These are phyloP conservation scores for Psilocybe mexicana DNA, from an alignment of 1,284 basidiomycete species.

Conservation along the genomic window DNA sequence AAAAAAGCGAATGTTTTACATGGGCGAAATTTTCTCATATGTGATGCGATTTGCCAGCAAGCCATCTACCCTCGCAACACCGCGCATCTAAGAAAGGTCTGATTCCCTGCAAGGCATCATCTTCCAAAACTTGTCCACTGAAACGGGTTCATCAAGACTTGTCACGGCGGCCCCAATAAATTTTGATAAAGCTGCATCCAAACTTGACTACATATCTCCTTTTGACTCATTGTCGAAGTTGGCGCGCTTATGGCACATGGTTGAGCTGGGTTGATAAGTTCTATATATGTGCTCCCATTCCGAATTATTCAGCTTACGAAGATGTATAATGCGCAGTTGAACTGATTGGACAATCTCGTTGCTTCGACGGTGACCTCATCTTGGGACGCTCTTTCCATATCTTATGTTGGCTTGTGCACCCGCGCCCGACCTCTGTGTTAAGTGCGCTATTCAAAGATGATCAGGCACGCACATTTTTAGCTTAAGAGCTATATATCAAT, in stretches of 20 bases:
- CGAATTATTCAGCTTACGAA: conserved; percentile 14
- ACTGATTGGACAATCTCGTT: conserved; percentile 1
- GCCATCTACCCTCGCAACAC: conserved; percentile 9
- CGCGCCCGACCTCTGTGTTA: conserved; percentile 1
- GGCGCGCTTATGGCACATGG: conserved; percentile 22
- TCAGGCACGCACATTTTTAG: conserved; percentile 16
- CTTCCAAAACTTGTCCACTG: conserved; percentile 10
- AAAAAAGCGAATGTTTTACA: conserved; percentile 13
- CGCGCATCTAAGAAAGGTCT: conserved; percentile 5
- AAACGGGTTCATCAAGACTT: conserved; percentile 15
- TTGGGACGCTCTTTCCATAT: conserved; percentile 16
- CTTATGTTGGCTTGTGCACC: conserved; percentile 12
- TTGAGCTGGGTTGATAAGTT: conserved; percentile 9
- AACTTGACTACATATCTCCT: conserved; percentile 16
- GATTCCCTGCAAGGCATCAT: conserved; percentile 6
- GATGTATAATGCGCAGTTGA: conserved; percentile 21
- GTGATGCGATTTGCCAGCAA: conserved; percentile 12
- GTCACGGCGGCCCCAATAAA: conserved; percentile 21
- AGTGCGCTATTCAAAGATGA: conserved; percentile 13
- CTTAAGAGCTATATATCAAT: background rate
- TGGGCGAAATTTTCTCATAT: conserved; percentile 12
- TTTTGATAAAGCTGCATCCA: conserved; percentile 4
- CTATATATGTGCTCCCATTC: conserved; percentile 11
- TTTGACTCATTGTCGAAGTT: conserved; percentile 19
- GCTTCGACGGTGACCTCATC: conserved; percentile 12